Evolutionary conservation across 441 rosid species (phyloP), one percentile per base, ranked within the genome.

Genomic region (Gossypium gossypioides): DNA sequence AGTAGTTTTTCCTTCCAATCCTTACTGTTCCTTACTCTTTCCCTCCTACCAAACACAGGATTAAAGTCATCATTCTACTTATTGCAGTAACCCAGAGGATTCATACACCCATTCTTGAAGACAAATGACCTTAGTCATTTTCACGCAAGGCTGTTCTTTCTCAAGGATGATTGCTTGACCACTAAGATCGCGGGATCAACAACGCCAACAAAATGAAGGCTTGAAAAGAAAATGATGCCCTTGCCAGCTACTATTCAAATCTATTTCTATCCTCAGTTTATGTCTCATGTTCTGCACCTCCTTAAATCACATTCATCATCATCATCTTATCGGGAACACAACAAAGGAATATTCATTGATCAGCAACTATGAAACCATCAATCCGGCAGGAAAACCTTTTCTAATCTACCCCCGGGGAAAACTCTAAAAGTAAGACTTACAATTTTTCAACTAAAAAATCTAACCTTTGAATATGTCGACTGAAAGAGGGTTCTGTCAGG

Each of bases 151-250:
- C n/a, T 10, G 8, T 19, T 24, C 27, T 7, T 4, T 62, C 24
- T 1, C 19, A 25, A 34, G 46, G 34, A 51, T 12, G 18, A 19
- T 24, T 24, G 3, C 24, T 37, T 75, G 21, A 29, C 51, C 27
- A 25, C 42, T 50, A 55, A 22, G 21, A 48, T 24, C 18, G 10
- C 34, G 10, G 42, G 22, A 74, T 21, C 46, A 1, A 25, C 6
- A 2, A 71, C 13, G 72, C 48, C 42, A 34, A 76, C 61, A 34
- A n/a, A 7, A 51, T 13, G n/a, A 51, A 48, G n/a, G 72, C 27
- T 18, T 68, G 32, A 32, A 62, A 27, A 16, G 55, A 71, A 71
- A 34, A 40, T 2, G 2, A 37, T 2, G 9, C 42, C 42, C 42
- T 37, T 37, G 42, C 64, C 7, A 18, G 55, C 42, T 42, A 55